These are phyloP conservation scores for Penicillium daleae DNA, from an alignment of 495 filamentous ascomycete genomes.

Conservation along the genomic window DNA sequence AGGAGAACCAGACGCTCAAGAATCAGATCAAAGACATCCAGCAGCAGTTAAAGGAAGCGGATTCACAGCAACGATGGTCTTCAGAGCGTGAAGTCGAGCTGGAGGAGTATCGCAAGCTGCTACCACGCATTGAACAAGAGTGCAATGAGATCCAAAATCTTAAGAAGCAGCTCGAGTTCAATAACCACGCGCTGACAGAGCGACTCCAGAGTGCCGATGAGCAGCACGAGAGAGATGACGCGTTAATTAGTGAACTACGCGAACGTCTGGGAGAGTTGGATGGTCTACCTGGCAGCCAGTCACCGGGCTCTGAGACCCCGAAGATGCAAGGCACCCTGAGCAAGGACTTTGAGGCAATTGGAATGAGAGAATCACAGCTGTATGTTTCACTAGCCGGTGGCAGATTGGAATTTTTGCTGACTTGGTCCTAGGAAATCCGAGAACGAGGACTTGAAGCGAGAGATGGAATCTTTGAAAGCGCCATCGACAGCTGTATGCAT, in stretches of 20 bases:
- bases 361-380: slow-evolving; percentile 48
- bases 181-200: slow-evolving; percentile 59
- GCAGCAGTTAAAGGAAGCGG: slow-evolving; percentile 59
- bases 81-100: slow-evolving; percentile 58
- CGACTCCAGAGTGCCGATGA: slow-evolving; percentile 58
- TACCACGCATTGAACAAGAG: slow-evolving; percentile 64
- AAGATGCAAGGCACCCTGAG: slow-evolving; percentile 49
- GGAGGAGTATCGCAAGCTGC: slow-evolving; percentile 59
- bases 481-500: slow-evolving; percentile 33
- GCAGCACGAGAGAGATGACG: slow-evolving; percentile 57
- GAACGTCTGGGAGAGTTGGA: slow-evolving; percentile 56
- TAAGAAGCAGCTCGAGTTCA: slow-evolving; percentile 60
- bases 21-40: slow-evolving; percentile 61
- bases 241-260: slow-evolving; percentile 57
- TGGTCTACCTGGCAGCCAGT: slow-evolving; percentile 46
- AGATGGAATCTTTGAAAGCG: slow-evolving; percentile 42
- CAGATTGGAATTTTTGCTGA: slow-evolving; percentile 19
- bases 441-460: slow-evolving; percentile 47
- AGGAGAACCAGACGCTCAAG: slow-evolving; percentile 67
- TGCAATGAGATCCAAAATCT: slow-evolving; percentile 61
- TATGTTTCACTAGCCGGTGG: slow-evolving; percentile 23
- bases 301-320: slow-evolving; percentile 45
- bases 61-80: slow-evolving; percentile 48
- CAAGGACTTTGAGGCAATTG: slow-evolving; percentile 51
- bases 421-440: slow-evolving; percentile 42